Base-by-base conservation (phyloP, 225 moss, liverwort and hornwort species). In the Pseudoscleropodium purum region DNA sequence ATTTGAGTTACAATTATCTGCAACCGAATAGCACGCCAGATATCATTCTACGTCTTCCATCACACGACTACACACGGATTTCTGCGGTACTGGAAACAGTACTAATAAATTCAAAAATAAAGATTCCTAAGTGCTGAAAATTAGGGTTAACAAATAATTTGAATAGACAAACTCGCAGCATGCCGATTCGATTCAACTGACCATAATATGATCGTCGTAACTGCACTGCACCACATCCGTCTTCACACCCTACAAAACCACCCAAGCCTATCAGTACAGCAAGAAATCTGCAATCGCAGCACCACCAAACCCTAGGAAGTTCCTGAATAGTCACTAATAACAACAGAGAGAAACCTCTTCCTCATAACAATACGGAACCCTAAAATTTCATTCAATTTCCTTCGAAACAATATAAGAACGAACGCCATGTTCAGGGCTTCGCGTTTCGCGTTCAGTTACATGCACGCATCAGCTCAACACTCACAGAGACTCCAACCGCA, bases 1-100 rank as follows among this genome's bases (percentile, higher is more conserved):
- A 97, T 96, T 87, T 98, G 96, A 59, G 97, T 97, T 30, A 95
- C 98, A 73, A 96, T 78, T 62, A 98, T 93, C 96, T 97, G 89
- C 87, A 88, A 84, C n/a, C 57, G 83, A 56, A 25, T 37, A 79
- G 68, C 51, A 87, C 30, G 36, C 85, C 83, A 30, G 61, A 41
- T 41, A 72, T 68, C 67, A 41, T 24, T 47, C 65, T 56, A 41
- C 75, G 77, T 67, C 76, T 20, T 89, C 64, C 69, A 74, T 72
- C 31, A 70, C 5, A 56, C 12, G 57, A 67, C 13, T 7, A 59
- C 8, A 41, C 52, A 82, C 2, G 33, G 24, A 23, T 33, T 88
- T 17, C 73, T 37, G 83, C n/a, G 24, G 52, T 10, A 82, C 52
- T 62, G 52, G 62, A 82, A n/a, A 63, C 29, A 31, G 33, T 30